These are phyloP conservation scores for Suhomyces bolitotheri DNA, from an alignment of 1,139 yeast species.

Conservation along the genomic window DNA sequence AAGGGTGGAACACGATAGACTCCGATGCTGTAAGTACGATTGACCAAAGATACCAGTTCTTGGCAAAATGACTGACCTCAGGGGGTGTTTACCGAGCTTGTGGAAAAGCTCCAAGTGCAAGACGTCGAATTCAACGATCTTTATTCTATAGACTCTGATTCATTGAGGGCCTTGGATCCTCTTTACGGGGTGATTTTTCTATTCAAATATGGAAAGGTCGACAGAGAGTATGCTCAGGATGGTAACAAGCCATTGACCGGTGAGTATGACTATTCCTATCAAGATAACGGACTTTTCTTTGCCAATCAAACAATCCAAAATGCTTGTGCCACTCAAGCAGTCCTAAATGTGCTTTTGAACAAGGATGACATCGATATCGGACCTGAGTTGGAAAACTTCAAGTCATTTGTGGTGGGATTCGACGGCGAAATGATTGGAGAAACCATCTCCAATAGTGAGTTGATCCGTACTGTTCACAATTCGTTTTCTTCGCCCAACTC, in stretches of 20 bases:
- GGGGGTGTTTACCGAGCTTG: conserved; percentile 71
- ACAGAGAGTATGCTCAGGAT: conserved; percentile 28
- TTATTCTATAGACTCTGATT: conserved; percentile 52
- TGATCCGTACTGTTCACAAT: conserved; percentile 60
- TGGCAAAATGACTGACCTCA: conserved; percentile 19
- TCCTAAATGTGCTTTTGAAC: conserved; percentile 56
- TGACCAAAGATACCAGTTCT: background rate
- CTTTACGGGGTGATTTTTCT: conserved; percentile 63
- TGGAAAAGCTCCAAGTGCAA: conserved; percentile 57
- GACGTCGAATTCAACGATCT: conserved; percentile 63
- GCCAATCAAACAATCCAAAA: conserved; percentile 69
- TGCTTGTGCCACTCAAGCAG: conserved; percentile 81
- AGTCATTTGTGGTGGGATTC: conserved; percentile 53
- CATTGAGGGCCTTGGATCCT: conserved; percentile 43
- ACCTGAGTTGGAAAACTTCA: conserved; percentile 48
- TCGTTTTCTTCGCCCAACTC: conserved; percentile 58
- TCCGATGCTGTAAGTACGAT: conserved; percentile 59
- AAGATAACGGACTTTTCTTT: conserved; percentile 48
- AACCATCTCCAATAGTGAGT: conserved; percentile 61
- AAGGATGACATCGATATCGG: conserved; percentile 49
- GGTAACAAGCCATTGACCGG: conserved; percentile 46
- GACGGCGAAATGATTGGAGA: conserved; percentile 65
- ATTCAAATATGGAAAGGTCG: conserved; percentile 57
- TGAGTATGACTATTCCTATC: conserved; percentile 41
- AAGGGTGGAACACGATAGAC: conserved; percentile 70